A percentile compares a stretch with the other conserved stretches of the same genome.
These are phyloP conservation scores for Lenzites betulinus DNA, from an alignment of 768 basidiomycete species.

Conservation along the genomic window DNA sequence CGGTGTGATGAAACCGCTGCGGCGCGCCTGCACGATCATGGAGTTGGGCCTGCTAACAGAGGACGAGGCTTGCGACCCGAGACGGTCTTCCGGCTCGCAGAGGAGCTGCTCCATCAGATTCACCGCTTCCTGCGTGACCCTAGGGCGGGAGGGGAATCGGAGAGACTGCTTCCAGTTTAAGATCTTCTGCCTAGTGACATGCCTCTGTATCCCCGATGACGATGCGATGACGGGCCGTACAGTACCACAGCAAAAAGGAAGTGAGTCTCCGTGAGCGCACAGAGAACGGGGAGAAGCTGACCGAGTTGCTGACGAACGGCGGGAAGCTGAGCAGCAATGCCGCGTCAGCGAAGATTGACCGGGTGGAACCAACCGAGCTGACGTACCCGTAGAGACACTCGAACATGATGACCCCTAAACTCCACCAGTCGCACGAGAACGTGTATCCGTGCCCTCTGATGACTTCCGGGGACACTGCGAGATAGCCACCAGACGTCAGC, in stretches of 20 bases:
- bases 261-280: background rate
- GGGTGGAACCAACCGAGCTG: conserved; percentile 9
- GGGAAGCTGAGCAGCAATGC: conserved; percentile 54
- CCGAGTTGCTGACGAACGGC: conserved; percentile 94
- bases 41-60: conserved; percentile 78
- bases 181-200: conserved; percentile 96
- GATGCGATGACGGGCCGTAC: background rate
- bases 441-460: conserved; percentile 91
- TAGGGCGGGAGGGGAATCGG: conserved; percentile 83
- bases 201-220: conserved; percentile 54
- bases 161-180: conserved; percentile 91
- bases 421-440: conserved; percentile 98
- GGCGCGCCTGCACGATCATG: conserved; percentile 69
- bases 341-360: conserved; percentile 11
- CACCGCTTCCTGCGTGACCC: conserved; percentile 83
- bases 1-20: conserved; percentile 68
- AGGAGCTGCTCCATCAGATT: conserved; percentile 87
- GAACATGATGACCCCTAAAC: conserved; percentile 94
- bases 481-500: conserved; percentile 8
- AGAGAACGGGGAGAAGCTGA: conserved; percentile 39
- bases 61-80: conserved; percentile 73
- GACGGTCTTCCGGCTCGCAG: conserved; percentile 93
- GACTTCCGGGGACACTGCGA: conserved; percentile 85
- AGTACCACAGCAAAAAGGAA: background rate
- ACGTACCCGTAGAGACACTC: conserved; percentile 90